These are phyloP conservation scores for Thraustotheca clavata DNA, from an alignment of 352 stramenopile genomes.

Conservation along the genomic window DNA sequence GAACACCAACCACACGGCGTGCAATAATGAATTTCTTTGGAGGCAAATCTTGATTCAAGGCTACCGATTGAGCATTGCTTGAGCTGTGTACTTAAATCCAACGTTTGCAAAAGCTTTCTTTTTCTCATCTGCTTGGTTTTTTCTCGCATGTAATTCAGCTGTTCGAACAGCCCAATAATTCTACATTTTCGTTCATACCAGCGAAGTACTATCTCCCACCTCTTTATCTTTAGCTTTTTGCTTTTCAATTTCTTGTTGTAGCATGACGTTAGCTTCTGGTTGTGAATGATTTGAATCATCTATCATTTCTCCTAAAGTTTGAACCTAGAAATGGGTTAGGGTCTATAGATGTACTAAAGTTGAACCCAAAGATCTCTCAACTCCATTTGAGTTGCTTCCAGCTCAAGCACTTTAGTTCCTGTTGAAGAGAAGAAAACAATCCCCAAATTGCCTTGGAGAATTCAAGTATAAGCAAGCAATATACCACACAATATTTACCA, in stretches of 20 bases:
- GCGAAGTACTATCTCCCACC: not conserved
- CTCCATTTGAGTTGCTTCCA: not conserved
- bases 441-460: not conserved
- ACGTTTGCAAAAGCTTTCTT: conserved; percentile 17
- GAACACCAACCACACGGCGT: conserved; percentile 9
- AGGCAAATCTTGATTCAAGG: not conserved
- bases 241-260: conserved; percentile 8
- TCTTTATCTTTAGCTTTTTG: conserved; percentile 14
- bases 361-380: conserved; percentile 15
- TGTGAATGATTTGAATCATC: not conserved
- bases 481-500: not conserved
- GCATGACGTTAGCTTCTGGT: not conserved
- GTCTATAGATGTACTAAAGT: not conserved
- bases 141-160: not conserved
- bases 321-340: not conserved
- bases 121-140: not conserved
- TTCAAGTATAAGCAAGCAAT: not conserved
- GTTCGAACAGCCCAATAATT: conserved; percentile 12
- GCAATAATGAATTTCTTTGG: conserved; percentile 21
- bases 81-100: conserved; percentile 14
- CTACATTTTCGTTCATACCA: not conserved
- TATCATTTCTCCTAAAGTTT: conserved; percentile 8
- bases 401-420: conserved; percentile 4
- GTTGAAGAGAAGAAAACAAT: not conserved
- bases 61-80: conserved; percentile 14